A percentile compares a stretch with the other conserved stretches of the same genome.
These are phyloP conservation scores for Microbotryum violaceum DNA, from an alignment of 1,284 basidiomycete genomes.

Conservation along the genomic window DNA sequence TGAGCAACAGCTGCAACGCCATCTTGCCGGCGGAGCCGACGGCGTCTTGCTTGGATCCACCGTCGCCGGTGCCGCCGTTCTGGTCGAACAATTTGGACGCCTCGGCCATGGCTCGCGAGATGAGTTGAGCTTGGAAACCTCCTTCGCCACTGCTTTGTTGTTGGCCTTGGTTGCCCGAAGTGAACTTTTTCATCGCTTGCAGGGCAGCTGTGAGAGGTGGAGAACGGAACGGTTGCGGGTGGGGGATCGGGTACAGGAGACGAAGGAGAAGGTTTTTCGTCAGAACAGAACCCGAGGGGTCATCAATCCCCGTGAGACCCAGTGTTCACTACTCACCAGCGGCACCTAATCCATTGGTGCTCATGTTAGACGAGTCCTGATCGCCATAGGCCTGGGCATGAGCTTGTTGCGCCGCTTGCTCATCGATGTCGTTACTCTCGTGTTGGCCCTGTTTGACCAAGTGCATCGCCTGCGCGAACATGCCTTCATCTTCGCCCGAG, in stretches of 20 bases:
- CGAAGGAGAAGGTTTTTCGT: background rate
- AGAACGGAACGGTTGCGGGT: background rate
- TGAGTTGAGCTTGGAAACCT: constrained; percentile 20
- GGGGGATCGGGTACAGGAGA: background rate
- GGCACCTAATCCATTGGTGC: constrained; percentile 19
- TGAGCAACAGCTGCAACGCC: background rate
- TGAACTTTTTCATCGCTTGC: constrained; percentile 32
- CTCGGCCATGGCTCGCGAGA: constrained; percentile 34
- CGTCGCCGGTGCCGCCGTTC: constrained; percentile 37
- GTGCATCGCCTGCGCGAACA: too few species aligned
- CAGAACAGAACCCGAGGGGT: too few species aligned
- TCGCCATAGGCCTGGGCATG: constrained; percentile 32
- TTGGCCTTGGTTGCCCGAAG: constrained; percentile 6
- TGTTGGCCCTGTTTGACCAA: background rate
- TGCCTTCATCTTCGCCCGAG: too few species aligned
- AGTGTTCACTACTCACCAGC: constrained; percentile 11
- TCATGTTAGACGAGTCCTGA: constrained; percentile 21
- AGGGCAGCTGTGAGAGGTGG: constrained; percentile 13
- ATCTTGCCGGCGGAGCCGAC: constrained; percentile 16
- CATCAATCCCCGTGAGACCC: too few species aligned
- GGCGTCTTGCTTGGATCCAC: constrained; percentile 39
- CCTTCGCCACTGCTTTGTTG: constrained; percentile 4
- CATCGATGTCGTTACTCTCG: constrained; percentile 30
- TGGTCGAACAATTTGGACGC: constrained; percentile 36
- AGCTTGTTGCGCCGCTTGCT: constrained; percentile 25